These are phyloP conservation scores for Mangifera indica DNA, from an alignment of 345 rosid genomes.

Conservation along the genomic window DNA sequence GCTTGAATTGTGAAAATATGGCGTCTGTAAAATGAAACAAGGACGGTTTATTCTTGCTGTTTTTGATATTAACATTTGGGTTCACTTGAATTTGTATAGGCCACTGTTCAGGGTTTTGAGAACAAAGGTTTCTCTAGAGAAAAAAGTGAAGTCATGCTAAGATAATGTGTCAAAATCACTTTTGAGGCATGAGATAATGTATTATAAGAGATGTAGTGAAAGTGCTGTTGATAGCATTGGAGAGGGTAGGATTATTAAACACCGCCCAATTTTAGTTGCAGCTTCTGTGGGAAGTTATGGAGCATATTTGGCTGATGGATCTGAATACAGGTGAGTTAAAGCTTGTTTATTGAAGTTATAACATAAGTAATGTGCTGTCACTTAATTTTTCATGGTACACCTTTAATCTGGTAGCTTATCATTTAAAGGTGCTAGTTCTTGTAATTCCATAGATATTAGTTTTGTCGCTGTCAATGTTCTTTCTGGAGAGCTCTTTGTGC, in stretches of 20 bases:
- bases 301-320: slow-evolving; percentile 86
- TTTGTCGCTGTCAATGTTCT: neutral
- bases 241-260: slow-evolving; percentile 42
- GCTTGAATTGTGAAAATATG: neutral
- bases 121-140: slow-evolving; percentile 64
- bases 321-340: slow-evolving; percentile 65
- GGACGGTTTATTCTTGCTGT: neutral
- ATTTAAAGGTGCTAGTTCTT: neutral
- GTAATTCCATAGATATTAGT: neutral
- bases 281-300: slow-evolving; percentile 90
- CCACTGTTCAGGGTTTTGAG: slow-evolving; percentile 77
- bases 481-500: neutral
- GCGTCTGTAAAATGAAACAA: neutral
- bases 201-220: slow-evolving; percentile 43
- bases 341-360: neutral
- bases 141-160: slow-evolving; percentile 58
- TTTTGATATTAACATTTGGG: slow-evolving; percentile 13
- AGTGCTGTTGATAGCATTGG: slow-evolving; percentile 22
- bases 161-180: slow-evolving; percentile 66
- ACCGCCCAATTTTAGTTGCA: slow-evolving; percentile 61
- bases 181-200: slow-evolving; percentile 58
- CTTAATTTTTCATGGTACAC: neutral
- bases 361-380: neutral
- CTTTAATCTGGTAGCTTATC: neutral
- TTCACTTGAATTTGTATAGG: slow-evolving; percentile 37